A percentile compares a stretch with the other conserved stretches of the same genome.
Conservation (phyloP, 1,284 basidiomycete genomes). For the Butyriboletus appendiculatus region DNA sequence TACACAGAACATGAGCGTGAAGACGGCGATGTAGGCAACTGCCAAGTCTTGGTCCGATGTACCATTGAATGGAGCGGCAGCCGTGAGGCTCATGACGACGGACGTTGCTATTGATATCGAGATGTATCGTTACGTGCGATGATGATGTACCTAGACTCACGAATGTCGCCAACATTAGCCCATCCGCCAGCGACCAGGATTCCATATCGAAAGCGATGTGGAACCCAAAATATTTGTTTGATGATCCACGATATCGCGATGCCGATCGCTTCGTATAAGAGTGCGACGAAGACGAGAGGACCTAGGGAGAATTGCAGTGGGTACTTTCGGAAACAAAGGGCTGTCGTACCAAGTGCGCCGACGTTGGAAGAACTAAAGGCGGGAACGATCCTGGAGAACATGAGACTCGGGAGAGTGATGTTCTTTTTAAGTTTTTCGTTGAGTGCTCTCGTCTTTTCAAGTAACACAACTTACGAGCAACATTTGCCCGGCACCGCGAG, state of each 20-base stretch:
- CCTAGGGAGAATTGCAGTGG: slow-evolving; percentile 39
- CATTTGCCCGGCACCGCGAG: slow-evolving; percentile 60
- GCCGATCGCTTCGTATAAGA: slow-evolving; percentile 56
- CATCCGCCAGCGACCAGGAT: slow-evolving; percentile 67
- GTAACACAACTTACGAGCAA: slow-evolving; percentile 42
- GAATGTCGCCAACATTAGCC: slow-evolving; percentile 66
- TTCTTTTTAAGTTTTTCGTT: slow-evolving; percentile 49
- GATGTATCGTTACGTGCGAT: background rate
- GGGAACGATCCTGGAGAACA: slow-evolving; percentile 79
- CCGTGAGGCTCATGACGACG: slow-evolving; percentile 56
- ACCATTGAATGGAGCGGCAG: slow-evolving; percentile 53
- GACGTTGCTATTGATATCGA: slow-evolving; percentile 53
- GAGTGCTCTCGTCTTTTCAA: background rate
- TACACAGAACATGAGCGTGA: slow-evolving; percentile 47
- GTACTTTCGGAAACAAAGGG: background rate
- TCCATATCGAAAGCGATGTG: slow-evolving; percentile 70
- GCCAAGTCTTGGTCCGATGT: slow-evolving; percentile 52
- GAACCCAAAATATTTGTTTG: slow-evolving; percentile 74
- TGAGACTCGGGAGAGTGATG: slow-evolving; percentile 65
- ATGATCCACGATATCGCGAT: slow-evolving; percentile 56
- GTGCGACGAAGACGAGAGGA: slow-evolving; percentile 55
- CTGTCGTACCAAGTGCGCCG: slow-evolving; percentile 52
- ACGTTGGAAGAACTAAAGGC: slow-evolving; percentile 71
- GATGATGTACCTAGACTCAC: slow-evolving; percentile 44
- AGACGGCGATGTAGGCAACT: slow-evolving; percentile 59